Evolutionary conservation across 345 rosid genomes (phyloP).

Genomic region (Lenwebbia sp.): DNA sequence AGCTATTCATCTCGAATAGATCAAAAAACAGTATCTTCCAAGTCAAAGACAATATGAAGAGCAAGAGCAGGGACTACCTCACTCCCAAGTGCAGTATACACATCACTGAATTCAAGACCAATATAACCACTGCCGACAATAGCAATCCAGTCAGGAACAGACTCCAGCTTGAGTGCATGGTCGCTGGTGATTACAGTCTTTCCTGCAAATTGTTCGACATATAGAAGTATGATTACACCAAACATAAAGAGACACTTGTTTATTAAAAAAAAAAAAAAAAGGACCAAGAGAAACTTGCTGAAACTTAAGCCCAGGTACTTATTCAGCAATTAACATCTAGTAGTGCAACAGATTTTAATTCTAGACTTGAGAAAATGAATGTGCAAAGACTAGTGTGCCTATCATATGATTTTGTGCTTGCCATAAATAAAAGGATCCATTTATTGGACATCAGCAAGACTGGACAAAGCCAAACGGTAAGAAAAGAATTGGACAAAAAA

Average conservation of each 20-base stretch:
- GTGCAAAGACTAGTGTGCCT: background rate
- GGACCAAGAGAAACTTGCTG: background rate
- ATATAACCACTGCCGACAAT: constrained; percentile 99
- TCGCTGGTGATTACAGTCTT: constrained; percentile 99
- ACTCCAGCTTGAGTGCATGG: constrained; percentile 95
- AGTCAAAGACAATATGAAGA: background rate
- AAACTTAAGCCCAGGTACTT: background rate
- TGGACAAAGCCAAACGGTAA: background rate
- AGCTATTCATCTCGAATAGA: background rate
- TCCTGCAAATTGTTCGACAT: constrained; percentile 40
- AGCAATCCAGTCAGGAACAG: constrained; percentile 96
- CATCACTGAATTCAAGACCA: constrained; percentile 99
- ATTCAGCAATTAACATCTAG: background rate
- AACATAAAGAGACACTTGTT: background rate
- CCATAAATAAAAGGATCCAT: background rate
- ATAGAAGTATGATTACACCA: background rate
- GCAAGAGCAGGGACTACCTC: constrained; percentile 42
- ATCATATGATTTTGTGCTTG: background rate
- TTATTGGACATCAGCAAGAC: background rate
- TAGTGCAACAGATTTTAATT: background rate
- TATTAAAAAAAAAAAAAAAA: background rate
- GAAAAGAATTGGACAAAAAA: background rate
- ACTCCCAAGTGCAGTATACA: constrained; percentile 98
- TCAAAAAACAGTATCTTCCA: background rate
- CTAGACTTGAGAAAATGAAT: background rate